Evolutionary conservation across 352 stramenopile species (phyloP), one percentile per base, ranked within the genome.

Genomic region (Blastocystis sp.): DNA sequence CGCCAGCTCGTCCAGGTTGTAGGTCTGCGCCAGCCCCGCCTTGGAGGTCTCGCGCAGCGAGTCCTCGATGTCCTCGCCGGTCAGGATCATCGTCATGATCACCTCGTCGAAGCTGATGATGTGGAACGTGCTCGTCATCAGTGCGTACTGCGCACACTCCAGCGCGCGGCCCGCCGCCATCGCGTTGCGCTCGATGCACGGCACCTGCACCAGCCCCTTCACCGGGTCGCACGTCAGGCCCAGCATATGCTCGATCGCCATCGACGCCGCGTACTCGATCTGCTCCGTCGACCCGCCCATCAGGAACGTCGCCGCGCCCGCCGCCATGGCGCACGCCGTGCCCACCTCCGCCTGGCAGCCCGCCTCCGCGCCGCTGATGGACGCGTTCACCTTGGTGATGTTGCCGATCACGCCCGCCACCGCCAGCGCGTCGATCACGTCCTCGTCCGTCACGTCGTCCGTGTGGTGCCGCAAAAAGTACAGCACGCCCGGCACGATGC

Each of bases 111-210:
- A 74, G 9, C 52, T 71, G 77, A 87, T 77, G 23, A 87, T 81
- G 28, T 87, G 77, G 56, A 65, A 77, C 28, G 9, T 17, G 41
- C 71, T 77, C 14, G 62, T 87, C 77, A 87, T 87, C 41, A 87
- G 62, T 9, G 77, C 77, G 41, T 87, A 87, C 65, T 87, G 62
- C n/a, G 79, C 79, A 21, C 76, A 71, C 59, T 90, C 88, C 79
- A 90, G 61, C 23, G 89, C 89, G 23, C 89, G 82, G 40, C 48
- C 78, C 3, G 89, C 89, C n/a, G 82, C 89, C 89, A 90, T 90
- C 53, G 86, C 89, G 56, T 90, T 90, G 38, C 89, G 86, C 62
- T 90, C 89, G 59, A 90, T 90, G 65, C 89, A 90, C 14, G 89
- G 89, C 43, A 90, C 87, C 74, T 90, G 89, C 21, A 90, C 89